These are phyloP conservation scores for Echites panduratus DNA, from an alignment of 257 asterid genomes.

Conservation along the genomic window DNA sequence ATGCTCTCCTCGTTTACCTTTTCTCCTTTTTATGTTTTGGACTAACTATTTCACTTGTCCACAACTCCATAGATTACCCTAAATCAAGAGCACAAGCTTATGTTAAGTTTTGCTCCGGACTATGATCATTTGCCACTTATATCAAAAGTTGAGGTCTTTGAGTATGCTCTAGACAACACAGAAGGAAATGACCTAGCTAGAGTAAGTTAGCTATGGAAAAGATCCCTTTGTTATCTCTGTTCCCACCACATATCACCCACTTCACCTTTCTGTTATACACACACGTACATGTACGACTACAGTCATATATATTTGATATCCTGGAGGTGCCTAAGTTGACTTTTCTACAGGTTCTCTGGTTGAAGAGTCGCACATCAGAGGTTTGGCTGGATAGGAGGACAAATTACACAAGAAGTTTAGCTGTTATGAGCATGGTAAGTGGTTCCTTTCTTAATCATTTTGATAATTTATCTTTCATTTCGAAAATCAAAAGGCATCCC, in stretches of 20 bases:
- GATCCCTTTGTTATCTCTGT: not conserved
- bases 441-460: not conserved
- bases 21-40: constrained; percentile 9
- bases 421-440: constrained; percentile 98
- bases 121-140: constrained; percentile 92
- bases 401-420: constrained; percentile 94
- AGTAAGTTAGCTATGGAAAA: constrained; percentile 39
- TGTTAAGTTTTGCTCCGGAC: constrained; percentile 96
- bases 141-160: constrained; percentile 97
- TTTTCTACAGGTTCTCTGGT: constrained; percentile 76
- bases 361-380: constrained; percentile 99
- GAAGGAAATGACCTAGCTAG: constrained; percentile 95
- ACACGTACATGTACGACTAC: no score
- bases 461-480: not conserved
- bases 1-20: not conserved
- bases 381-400: constrained; percentile 98
- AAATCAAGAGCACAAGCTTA: constrained; percentile 95
- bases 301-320: constrained; percentile 9
- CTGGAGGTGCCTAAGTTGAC: constrained; percentile 14
- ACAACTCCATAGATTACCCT: constrained; percentile 59
- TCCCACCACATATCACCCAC: not conserved
- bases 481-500: no score
- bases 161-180: constrained; percentile 84
- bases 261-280: not conserved
- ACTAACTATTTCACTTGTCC: constrained; percentile 18